Base-by-base conservation (phyloP, 352 stramenopile species). In the Pythium sukuiense region DNA sequence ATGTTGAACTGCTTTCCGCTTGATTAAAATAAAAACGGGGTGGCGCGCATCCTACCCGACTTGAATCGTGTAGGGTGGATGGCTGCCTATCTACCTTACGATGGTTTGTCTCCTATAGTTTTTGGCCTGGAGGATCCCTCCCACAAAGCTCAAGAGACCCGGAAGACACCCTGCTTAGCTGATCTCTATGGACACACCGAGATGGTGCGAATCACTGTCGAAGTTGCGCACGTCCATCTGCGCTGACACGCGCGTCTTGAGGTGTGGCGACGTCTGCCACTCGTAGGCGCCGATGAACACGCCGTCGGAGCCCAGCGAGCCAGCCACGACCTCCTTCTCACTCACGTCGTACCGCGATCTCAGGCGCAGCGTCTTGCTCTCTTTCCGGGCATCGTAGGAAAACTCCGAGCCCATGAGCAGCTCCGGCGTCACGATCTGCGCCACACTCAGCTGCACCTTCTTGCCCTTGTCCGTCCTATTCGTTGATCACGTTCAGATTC, bases 181-280 rank as follows among this genome's bases (percentile, higher is more conserved):
- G 69, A 93, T 90, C 70, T 93, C 82, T 87, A 91, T 90, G 68
- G 85, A 91, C 63, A 93, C 85, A 48, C 85, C 85, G 20, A 93
- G 76, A 59, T 91, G 82, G 70, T 93, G 82, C 74, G 79, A 90
- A 74, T 93, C 85, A 61, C 85, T 93, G 67, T 93, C 85, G 67
- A 89, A 93, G 71, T 93, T 81, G 46, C 85, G 81, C 63, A 93
- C 73, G 63, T 93, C 85, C 82, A 91, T 91, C 64, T 91, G 85
- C 61, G 82, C 82, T 63, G 79, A 77, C 54, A 91, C 74, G 41
- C 82, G 81, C 50, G 85, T 93, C 72, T 88, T 91, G 48, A 93
- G 71, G 57, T 93, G 72, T 64, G 74, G 67, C 45, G 83, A 91
- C 14, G 83, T 90, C 53, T 74, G 82, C 85, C 85, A 93, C 64